Conservation (phyloP, 208 protist genomes). For the Wallacemonas sp. region DNA sequence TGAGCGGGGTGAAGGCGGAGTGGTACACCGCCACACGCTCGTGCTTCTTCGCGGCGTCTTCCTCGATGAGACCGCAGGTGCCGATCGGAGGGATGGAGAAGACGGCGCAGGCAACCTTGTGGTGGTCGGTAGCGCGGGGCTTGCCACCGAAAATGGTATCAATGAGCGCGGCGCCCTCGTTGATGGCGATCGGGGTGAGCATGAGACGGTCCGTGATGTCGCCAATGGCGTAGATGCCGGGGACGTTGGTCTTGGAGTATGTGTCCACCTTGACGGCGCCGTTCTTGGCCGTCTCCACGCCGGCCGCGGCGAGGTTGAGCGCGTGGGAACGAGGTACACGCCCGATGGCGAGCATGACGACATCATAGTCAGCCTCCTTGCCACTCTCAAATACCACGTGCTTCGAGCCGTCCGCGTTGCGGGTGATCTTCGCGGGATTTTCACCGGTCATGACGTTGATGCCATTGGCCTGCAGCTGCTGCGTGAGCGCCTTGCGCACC, state of each 20-base stretch:
- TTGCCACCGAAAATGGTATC: constrained; percentile 87
- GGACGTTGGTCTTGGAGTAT: constrained; percentile 93
- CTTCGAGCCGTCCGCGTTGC: constrained; percentile 61
- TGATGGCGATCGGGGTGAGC: constrained; percentile 92
- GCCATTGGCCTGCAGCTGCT: constrained; percentile 80
- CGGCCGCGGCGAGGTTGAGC: constrained; percentile 91
- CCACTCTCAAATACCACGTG: constrained; percentile 84
- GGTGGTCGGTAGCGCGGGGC: constrained; percentile 70
- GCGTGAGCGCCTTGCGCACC: constrained; percentile 70
- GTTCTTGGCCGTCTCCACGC: constrained; percentile 80
- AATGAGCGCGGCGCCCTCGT: constrained; percentile 75
- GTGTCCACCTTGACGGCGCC: constrained; percentile 92
- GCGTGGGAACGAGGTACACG: constrained; percentile 89
- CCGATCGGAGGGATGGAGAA: constrained; percentile 91
- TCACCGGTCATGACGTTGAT: constrained; percentile 75
- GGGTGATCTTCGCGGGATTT: constrained; percentile 75
- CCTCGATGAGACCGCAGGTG: constrained; percentile 83
- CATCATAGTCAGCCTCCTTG: constrained; percentile 85
- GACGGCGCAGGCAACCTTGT: constrained; percentile 86
- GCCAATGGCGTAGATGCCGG: constrained; percentile 97
- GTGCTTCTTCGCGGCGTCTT: constrained; percentile 69
- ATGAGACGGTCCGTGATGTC: constrained; percentile 93
- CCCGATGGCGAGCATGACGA: constrained; percentile 96
- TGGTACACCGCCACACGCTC: constrained; percentile 80
- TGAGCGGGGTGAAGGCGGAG: constrained; percentile 82